These are phyloP conservation scores for Penicillium sp. DNA, from an alignment of 2,329 filamentous ascomycete genomes.

Conservation along the genomic window DNA sequence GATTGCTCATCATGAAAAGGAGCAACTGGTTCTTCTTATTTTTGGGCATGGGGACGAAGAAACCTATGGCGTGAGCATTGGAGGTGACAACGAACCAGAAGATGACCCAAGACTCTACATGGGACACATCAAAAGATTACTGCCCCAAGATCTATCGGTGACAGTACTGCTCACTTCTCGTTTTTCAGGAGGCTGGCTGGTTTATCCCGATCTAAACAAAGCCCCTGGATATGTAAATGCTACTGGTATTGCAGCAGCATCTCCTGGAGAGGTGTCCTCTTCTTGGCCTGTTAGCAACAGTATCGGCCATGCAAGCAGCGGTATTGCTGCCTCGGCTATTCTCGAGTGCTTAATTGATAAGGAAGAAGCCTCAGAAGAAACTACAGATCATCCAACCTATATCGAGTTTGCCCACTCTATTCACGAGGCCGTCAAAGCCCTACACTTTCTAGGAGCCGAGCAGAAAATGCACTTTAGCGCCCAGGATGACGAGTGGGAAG, in stretches of 20 bases:
- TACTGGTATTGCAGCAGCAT: conserved; percentile 13
- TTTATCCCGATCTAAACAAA: conserved; percentile 5
- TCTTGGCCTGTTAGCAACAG: conserved; percentile 15
- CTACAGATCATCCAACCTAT: conserved; percentile 1
- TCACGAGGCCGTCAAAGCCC: conserved; percentile 8
- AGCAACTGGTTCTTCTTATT: conserved; percentile 16
- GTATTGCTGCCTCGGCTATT: conserved; percentile 15
- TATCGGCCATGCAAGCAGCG: conserved; percentile 13
- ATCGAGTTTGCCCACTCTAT: conserved; percentile 13
- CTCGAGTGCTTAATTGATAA: conserved; percentile 8
- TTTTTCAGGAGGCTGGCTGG: conserved; percentile 14
- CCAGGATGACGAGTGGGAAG: conserved; percentile 19
- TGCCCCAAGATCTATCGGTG: neutral
- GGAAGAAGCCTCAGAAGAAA: conserved; percentile 7
- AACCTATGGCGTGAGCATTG: conserved; percentile 13
- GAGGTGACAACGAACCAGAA: neutral
- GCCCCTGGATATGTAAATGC: conserved; percentile 8
- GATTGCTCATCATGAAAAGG: conserved; percentile 7
- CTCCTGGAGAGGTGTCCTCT: neutral
- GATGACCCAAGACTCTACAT: conserved; percentile 7
- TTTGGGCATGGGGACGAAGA: conserved; percentile 17
- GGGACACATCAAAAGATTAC: conserved; percentile 1
- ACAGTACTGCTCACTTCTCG: conserved; percentile 12
- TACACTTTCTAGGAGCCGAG: conserved; percentile 10
- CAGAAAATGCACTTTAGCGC: conserved; percentile 17